Evolutionary conservation across 2,329 filamentous ascomycete genomes (phyloP).

Genomic region (Fusarium marasasianum): DNA sequence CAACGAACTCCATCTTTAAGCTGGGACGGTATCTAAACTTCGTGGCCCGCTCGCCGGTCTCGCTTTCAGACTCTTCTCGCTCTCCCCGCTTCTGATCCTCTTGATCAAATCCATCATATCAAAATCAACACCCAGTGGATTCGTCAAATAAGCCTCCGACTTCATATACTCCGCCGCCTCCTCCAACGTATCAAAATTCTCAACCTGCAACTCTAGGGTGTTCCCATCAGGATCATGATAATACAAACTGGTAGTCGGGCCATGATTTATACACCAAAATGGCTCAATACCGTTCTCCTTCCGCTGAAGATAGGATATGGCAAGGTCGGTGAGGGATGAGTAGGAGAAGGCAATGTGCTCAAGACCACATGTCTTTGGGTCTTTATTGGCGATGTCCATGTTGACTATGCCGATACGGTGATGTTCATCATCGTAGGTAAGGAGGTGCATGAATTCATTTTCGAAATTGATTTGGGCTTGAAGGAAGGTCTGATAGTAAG

Average conservation of each 20-base stretch:
- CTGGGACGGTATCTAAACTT: not conserved
- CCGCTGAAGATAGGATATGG: not conserved
- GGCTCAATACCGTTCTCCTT: not conserved
- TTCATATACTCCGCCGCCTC: not conserved
- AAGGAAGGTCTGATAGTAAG: not conserved
- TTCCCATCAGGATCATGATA: not conserved
- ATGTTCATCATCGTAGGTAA: not conserved
- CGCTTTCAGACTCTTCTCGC: not conserved
- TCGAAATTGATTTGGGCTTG: not conserved
- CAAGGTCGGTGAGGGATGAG: not conserved
- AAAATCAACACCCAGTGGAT: not conserved
- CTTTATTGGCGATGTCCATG: not conserved
- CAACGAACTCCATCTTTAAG: fast-evolving
- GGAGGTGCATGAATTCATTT: not conserved
- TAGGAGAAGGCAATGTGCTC: not conserved
- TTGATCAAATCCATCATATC: not conserved
- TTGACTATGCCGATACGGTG: not conserved
- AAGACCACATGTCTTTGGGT: not conserved
- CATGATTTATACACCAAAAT: not conserved
- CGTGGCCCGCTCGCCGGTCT: not conserved
- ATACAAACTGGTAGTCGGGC: not conserved
- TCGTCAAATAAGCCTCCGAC: not conserved
- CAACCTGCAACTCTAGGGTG: not conserved
- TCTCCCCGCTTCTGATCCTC: not conserved
- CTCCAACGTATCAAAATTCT: not conserved